Conservation (phyloP, 495 filamentous ascomycete genomes). For the Talaromyces trachyspermus region DNA sequence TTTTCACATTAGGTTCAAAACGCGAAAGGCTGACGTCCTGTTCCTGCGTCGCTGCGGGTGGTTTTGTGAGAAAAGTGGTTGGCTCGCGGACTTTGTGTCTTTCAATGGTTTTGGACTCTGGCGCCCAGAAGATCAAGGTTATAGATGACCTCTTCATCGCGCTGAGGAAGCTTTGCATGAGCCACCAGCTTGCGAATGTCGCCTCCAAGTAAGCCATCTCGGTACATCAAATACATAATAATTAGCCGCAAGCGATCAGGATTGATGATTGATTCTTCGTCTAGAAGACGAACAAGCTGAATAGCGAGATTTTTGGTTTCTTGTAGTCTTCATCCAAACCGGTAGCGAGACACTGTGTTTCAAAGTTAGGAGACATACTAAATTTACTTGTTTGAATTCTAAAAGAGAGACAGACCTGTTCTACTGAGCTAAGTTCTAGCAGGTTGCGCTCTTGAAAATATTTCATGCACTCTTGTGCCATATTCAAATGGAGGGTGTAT, state of each 20-base stretch:
- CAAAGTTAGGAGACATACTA: no score
- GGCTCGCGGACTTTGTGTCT: conserved; percentile 57
- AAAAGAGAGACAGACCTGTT: conserved; percentile 52
- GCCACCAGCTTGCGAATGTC: conserved; percentile 79
- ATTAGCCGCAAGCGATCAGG: conserved; percentile 79
- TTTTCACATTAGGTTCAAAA: conserved; percentile 48
- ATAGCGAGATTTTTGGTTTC: conserved; percentile 84
- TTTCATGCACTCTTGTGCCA: conserved; percentile 98
- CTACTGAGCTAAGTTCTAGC: conserved; percentile 74
- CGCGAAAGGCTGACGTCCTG: conserved; percentile 48
- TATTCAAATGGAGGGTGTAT: conserved; percentile 88
- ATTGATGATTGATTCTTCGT: conserved; percentile 62
- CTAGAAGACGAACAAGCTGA: conserved; percentile 76
- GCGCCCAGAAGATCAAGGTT: conserved; percentile 82
- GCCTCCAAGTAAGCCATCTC: conserved; percentile 78
- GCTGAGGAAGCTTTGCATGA: conserved; percentile 69
- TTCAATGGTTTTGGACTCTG: conserved; percentile 67
- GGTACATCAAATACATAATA: conserved; percentile 76
- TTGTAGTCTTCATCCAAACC: conserved; percentile 88
- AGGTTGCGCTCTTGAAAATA: conserved; percentile 79
- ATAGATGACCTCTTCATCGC: conserved; percentile 62
- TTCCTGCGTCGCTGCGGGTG: conserved; percentile 29
- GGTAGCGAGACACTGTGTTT: conserved; percentile 67
- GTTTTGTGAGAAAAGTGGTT: conserved; percentile 62
- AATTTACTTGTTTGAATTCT: no score